Percentiles rank a stretch among this genome's conserved stretches.
phyloP scores from a whole-genome alignment of 345 rosid species.

The Erucastrum elatum region DNA sequence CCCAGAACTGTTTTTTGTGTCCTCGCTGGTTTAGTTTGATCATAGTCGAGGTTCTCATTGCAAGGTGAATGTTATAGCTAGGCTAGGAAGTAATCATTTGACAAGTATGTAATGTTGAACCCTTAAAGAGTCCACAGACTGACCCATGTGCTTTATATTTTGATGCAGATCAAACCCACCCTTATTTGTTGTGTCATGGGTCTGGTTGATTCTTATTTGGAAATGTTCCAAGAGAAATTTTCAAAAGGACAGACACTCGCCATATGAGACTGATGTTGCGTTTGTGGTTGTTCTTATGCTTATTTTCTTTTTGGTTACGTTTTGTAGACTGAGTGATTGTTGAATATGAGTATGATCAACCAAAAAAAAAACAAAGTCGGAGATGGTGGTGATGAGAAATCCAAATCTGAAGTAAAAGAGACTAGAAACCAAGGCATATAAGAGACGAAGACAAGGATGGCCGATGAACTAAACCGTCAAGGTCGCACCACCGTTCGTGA shows the following conservation, averaged over 20 bases:
- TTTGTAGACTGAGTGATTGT: neutral
- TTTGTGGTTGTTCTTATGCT: neutral
- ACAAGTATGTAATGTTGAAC: neutral
- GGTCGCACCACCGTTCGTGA: slow-evolving; percentile 53
- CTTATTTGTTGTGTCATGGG: slow-evolving; percentile 20
- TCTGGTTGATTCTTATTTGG: neutral
- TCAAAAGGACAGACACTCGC: neutral
- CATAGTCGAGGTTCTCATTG: neutral
- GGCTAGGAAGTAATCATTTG: slow-evolving; percentile 4
- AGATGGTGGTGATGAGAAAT: slow-evolving; percentile 53
- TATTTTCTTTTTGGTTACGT: neutral
- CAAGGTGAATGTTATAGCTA: neutral
- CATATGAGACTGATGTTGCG: neutral
- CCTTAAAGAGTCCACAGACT: slow-evolving; percentile 8
- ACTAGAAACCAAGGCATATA: slow-evolving; percentile 60
- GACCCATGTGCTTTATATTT: slow-evolving; percentile 15
- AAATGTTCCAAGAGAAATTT: neutral
- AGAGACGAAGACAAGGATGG: slow-evolving; percentile 48
- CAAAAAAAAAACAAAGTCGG: slow-evolving; percentile 14
- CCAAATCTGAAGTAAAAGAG: slow-evolving; percentile 46
- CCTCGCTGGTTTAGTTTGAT: neutral
- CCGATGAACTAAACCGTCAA: slow-evolving; percentile 51
- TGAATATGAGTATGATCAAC: neutral
- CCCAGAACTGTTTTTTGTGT: neutral
- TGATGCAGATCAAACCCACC: slow-evolving; percentile 72